Evolutionary conservation across 1,284 basidiomycete genomes (phyloP), one percentile per base, ranked within the genome.

Genomic region (Trametes polyzona): DNA sequence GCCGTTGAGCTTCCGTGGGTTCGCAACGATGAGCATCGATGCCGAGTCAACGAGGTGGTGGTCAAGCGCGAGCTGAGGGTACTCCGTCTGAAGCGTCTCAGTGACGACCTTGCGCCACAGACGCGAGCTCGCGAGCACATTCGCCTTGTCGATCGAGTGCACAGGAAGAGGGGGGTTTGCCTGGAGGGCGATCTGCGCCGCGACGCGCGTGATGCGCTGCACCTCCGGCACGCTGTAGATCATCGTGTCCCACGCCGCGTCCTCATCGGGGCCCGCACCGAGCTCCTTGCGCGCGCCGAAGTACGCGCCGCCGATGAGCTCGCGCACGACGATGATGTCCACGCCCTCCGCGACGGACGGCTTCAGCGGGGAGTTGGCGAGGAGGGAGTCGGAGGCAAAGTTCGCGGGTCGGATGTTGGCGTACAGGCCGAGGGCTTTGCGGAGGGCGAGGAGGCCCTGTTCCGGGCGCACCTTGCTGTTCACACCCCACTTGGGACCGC

Each of bases 401-500:
- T 92, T 93, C 23, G 95, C 93, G 6, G 97, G 97, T 33, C 97
- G 92, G 73, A 99, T 97, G 79, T 99, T 99, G 71, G 95, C 96
- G 76, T 96, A 98, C 47, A 98, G 84, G 35, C 95, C 96, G 52
- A 98, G 87, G 41, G 85, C 87, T 76, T 99, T 98, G 69, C 97
- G 92, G 49, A 99, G 84, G n/a, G 80, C 75, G 27, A 99, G 88
- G 23, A 99, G 83, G 56, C 96, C 96, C 65, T 90, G 87, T 75
- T 99, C 97, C n/a, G 97, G 97, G 58, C 97, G 89, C 51, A 98
- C 87, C 72, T 92, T 90, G 64, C 89, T 88, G 52, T 88, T 83
- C 2, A 95, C 90, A 40, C 95, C 96, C 97, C 97, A 99, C 76
- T 98, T 98, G 32, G 97, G 97, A 17, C 96, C 97, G 61, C 96